Conservation (phyloP, 148 eudicot species). For the Rhododendron williamsianum region DNA sequence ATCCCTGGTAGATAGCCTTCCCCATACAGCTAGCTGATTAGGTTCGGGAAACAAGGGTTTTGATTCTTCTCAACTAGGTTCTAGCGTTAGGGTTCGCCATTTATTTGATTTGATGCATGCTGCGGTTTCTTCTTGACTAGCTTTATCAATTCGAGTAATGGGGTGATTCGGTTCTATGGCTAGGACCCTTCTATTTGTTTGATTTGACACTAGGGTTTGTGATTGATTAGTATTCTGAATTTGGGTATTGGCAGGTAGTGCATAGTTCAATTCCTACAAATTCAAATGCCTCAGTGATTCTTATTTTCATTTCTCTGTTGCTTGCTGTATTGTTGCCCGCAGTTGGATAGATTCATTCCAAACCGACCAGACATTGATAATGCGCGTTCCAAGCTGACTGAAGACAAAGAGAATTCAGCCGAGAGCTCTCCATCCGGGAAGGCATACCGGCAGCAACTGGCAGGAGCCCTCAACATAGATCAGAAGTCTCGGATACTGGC, state of each 20-base stretch:
- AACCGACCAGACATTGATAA: constrained; percentile 69
- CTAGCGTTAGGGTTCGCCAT: neutral
- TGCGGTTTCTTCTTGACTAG: too few species aligned
- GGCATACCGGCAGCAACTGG: constrained; percentile 64
- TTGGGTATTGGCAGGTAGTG: too few species aligned
- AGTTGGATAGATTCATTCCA: constrained; percentile 74
- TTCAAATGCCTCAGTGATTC: too few species aligned
- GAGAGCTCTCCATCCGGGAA: constrained; percentile 55
- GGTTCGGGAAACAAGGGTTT: neutral
- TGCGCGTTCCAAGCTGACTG: constrained; percentile 71
- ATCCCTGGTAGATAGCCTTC: too few species aligned
- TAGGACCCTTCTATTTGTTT: too few species aligned
- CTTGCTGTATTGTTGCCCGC: too few species aligned
- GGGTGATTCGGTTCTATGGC: too few species aligned
- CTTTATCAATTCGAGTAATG: too few species aligned
- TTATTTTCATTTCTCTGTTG: too few species aligned
- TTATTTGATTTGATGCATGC: neutral
- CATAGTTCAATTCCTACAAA: too few species aligned
- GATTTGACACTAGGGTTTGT: too few species aligned
- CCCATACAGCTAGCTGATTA: neutral
- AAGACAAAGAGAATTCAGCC: constrained; percentile 60
- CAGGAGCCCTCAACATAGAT: constrained; percentile 71
- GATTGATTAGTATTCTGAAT: too few species aligned
- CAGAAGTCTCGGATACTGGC: constrained; percentile 46
- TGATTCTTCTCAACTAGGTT: neutral